phyloP scores from a whole-genome alignment of 2,329 filamentous ascomycete genomes.

The Alternaria ethzedia region DNA sequence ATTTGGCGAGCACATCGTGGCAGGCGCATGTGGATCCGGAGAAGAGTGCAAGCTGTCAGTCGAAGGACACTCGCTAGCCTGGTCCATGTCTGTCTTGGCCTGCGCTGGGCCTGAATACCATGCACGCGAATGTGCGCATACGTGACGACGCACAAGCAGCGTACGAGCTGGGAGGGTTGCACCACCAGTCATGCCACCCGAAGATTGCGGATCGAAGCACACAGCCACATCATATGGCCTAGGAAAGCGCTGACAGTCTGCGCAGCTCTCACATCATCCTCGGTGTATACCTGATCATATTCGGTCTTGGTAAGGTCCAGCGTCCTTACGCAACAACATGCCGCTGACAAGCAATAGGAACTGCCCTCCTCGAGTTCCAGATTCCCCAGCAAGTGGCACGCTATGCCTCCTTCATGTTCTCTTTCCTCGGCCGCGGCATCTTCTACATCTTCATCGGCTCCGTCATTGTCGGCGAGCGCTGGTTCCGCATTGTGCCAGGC shows the following conservation, averaged over 20 bases:
- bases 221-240: background rate
- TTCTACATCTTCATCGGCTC: conserved; percentile 97
- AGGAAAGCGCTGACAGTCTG: conserved; percentile 26
- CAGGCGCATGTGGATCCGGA: background rate
- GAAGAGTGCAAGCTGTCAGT: background rate
- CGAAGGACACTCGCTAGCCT: background rate
- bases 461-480: conserved; percentile 73
- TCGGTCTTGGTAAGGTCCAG: conserved; percentile 75
- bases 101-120: background rate
- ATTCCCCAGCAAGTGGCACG: conserved; percentile 90
- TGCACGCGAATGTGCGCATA: background rate
- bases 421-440: conserved; percentile 90
- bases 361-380: conserved; percentile 79
- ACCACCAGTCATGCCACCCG: background rate
- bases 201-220: background rate
- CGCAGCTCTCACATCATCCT: conserved; percentile 74
- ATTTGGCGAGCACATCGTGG: background rate
- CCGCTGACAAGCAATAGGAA: conserved; percentile 56
- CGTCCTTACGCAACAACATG: background rate
- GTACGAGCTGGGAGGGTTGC: background rate
- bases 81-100: background rate
- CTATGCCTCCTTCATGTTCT: conserved; percentile 98
- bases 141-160: background rate
- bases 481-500: conserved; percentile 77
- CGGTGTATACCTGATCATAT: conserved; percentile 86